phyloP scores from a whole-genome alignment of 2,329 filamentous ascomycete genomes.

The Neopestalotiopsis sp. region DNA sequence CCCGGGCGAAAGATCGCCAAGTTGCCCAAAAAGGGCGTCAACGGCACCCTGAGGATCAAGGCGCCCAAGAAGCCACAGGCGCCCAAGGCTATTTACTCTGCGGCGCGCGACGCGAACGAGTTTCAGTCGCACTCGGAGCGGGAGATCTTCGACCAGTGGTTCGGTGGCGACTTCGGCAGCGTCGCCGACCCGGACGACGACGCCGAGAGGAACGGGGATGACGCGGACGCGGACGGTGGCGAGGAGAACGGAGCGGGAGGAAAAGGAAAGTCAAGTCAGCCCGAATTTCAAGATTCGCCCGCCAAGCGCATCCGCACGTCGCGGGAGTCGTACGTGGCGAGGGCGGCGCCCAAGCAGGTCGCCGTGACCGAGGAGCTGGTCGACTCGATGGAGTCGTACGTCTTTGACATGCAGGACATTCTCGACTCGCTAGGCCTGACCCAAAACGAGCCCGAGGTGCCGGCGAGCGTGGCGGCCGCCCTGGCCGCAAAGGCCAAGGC shows the following conservation, averaged over 20 bases:
- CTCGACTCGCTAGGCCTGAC: neutral
- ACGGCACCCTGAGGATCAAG: neutral
- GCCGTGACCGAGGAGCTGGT: slow-evolving; percentile 5
- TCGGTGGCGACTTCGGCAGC: neutral
- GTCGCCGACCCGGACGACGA: neutral
- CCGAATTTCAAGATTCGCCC: neutral
- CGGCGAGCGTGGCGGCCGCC: neutral
- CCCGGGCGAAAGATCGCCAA: neutral
- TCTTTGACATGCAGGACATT: slow-evolving; percentile 4
- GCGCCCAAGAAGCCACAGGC: neutral
- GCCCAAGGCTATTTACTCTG: neutral
- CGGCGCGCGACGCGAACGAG: neutral
- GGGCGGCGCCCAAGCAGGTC: neutral
- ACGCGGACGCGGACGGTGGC: neutral
- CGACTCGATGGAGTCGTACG: neutral
- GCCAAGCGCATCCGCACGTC: slow-evolving; percentile 3
- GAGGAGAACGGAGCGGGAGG: neutral
- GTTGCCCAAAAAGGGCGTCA: neutral
- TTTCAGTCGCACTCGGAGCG: neutral
- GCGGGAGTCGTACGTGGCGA: neutral
- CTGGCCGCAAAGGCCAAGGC: neutral
- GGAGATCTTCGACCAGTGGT: slow-evolving; percentile 1
- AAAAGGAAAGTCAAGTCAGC: neutral
- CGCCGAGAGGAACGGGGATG: neutral
- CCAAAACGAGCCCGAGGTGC: neutral